phyloP scores from a whole-genome alignment of 2,329 filamentous ascomycete species.

The Epichloe coenophiala region DNA sequence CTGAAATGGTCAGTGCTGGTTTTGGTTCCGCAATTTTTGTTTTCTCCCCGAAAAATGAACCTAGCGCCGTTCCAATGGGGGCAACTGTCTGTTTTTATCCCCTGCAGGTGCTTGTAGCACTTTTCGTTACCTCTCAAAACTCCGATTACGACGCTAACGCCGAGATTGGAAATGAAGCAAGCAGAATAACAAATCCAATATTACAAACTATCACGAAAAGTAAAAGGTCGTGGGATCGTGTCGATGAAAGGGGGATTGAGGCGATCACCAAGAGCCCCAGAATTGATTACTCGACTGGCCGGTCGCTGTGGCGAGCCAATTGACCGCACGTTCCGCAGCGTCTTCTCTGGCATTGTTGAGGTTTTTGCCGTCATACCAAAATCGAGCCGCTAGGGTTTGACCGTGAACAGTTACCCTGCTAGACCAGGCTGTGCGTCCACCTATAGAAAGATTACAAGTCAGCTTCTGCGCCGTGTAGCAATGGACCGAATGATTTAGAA shows the following conservation, averaged over 20 bases:
- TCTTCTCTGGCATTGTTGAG: conserved; percentile 82
- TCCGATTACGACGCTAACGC: not conserved
- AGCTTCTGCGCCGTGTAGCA: not conserved
- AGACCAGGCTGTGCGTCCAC: conserved; percentile 84
- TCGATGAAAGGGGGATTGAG: not conserved
- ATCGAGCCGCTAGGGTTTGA: conserved; percentile 54
- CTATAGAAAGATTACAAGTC: conserved; percentile 27
- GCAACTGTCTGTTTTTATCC: not conserved
- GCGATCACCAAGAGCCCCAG: conserved; percentile 12
- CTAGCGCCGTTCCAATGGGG: conserved; percentile 1
- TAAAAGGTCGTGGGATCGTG: not conserved
- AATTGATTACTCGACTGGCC: conserved; percentile 12
- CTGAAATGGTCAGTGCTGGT: not conserved
- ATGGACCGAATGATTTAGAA: not conserved
- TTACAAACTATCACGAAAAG: not conserved
- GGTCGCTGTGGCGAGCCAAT: conserved; percentile 34
- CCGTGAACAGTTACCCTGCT: conserved; percentile 62
- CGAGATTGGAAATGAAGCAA: not conserved
- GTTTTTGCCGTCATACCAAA: conserved; percentile 84
- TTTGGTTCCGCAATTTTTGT: not conserved
- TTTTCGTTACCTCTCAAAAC: not conserved
- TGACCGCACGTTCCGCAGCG: conserved; percentile 70
- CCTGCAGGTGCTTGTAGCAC: not conserved
- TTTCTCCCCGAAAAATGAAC: not conserved
- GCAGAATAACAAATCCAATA: not conserved